Percentiles rank a stretch among this genome's conserved stretches.
Evolutionary conservation across 2,329 filamentous ascomycete genomes (phyloP).

Genomic region (Curvularia lunata): DNA sequence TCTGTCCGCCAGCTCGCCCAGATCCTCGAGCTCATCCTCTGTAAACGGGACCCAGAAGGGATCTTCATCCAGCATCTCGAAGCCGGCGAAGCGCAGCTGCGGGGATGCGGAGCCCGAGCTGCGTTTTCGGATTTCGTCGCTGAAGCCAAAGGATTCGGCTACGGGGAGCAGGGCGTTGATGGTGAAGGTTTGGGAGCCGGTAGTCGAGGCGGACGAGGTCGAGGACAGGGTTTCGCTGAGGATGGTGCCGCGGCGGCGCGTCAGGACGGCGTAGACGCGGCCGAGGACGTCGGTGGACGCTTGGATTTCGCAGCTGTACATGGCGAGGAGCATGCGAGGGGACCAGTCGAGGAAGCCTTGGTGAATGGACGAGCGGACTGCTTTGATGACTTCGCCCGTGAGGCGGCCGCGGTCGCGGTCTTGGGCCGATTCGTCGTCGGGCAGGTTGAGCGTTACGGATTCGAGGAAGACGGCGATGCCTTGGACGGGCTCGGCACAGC

Average conservation of each 20-base stretch:
- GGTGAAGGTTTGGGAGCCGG: constrained; percentile 92
- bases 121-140: constrained; percentile 93
- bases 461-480: constrained; percentile 92
- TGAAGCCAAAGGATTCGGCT: constrained; percentile 94
- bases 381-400: constrained; percentile 92
- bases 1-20: constrained; percentile 89
- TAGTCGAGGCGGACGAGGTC: constrained; percentile 93
- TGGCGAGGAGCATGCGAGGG: constrained; percentile 90
- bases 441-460: constrained; percentile 68
- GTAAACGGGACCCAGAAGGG: constrained; percentile 98
- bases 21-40: constrained; percentile 93
- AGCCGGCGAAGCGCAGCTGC: constrained; percentile 91
- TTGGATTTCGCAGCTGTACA: constrained; percentile 98
- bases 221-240: constrained; percentile 91
- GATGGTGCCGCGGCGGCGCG: constrained; percentile 85
- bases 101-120: constrained; percentile 90
- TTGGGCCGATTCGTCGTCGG: constrained; percentile 59
- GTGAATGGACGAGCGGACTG: constrained; percentile 81
- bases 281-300: constrained; percentile 94
- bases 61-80: constrained; percentile 91
- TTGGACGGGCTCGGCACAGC: constrained; percentile 92
- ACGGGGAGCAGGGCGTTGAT: constrained; percentile 88
- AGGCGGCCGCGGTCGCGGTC: constrained; percentile 77
- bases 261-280: constrained; percentile 97
- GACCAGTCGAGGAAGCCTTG: constrained; percentile 94